Conservation (phyloP, 2,329 filamentous ascomycete species). For the Thermothelomyces thermophilus region DNA sequence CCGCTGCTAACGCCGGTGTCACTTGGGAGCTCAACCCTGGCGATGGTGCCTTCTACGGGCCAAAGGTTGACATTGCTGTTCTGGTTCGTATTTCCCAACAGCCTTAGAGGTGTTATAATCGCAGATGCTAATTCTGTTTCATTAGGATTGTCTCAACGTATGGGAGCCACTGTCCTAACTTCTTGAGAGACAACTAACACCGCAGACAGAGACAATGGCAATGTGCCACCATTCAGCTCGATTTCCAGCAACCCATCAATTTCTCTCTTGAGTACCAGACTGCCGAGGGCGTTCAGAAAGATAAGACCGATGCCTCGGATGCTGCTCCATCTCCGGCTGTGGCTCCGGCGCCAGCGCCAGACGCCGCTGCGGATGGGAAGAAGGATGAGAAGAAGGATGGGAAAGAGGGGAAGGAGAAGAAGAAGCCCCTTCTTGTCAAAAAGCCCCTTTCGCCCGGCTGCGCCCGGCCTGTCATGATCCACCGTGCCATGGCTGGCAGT, state of each 20-base stretch:
- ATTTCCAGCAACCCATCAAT: conserved; percentile 78
- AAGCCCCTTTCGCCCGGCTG: conserved; percentile 61
- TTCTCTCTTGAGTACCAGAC: conserved; percentile 86
- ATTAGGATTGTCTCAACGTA: conserved; percentile 24
- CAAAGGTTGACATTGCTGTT: conserved; percentile 97
- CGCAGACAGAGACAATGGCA: conserved; percentile 47
- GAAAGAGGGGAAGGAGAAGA: conserved; percentile 33
- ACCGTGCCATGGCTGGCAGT: conserved; percentile 73
- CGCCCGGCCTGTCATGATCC: conserved; percentile 78
- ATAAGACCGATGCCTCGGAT: conserved; percentile 24
- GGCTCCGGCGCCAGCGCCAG: conserved; percentile 13
- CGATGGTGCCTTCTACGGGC: conserved; percentile 96
- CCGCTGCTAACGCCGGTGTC: conserved; percentile 45
- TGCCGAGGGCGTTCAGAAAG: conserved; percentile 48
- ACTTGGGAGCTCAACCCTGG: conserved; percentile 89
- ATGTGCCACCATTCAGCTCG: conserved; percentile 90
- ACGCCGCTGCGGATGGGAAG: conserved; percentile 28
- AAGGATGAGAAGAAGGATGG: conserved; percentile 27
- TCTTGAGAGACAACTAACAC: background rate
- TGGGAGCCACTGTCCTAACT: background rate
- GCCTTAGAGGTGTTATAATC: background rate
- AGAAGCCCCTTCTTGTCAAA: conserved; percentile 35
- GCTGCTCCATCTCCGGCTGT: conserved; percentile 22
- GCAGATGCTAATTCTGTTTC: background rate
- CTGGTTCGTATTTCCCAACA: conserved; percentile 6